These are phyloP conservation scores for Epithele typhae DNA, from an alignment of 768 basidiomycete species.

Conservation along the genomic window DNA sequence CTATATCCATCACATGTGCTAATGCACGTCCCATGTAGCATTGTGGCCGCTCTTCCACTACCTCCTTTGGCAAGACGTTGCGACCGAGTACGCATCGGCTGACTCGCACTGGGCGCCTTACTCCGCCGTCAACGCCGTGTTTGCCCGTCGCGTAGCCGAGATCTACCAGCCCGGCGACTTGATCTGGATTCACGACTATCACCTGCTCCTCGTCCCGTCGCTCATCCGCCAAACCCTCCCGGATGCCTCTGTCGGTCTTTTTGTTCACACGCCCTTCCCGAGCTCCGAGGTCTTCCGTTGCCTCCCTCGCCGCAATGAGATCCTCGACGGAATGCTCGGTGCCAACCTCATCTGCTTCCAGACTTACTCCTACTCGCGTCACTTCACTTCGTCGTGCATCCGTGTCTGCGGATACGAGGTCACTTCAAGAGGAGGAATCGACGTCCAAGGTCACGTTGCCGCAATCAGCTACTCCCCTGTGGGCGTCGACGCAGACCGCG, in stretches of 20 bases:
- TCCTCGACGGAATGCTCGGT: constrained; percentile 96
- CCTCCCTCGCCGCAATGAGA: constrained; percentile 73
- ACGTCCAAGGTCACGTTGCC: constrained; percentile 82
- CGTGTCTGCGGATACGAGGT: constrained; percentile 96
- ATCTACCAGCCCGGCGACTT: constrained; percentile 78
- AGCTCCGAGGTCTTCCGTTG: constrained; percentile 85
- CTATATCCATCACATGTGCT: no score
- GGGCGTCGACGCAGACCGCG: constrained; percentile 90
- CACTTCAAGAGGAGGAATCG: constrained; percentile 56
- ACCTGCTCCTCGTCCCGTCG: constrained; percentile 86
- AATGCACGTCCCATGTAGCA: constrained; percentile 37
- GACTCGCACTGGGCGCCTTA: constrained; percentile 82
- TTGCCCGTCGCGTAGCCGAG: constrained; percentile 69
- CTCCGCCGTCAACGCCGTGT: constrained; percentile 77
- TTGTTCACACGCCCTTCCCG: constrained; percentile 98
- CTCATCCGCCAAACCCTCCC: constrained; percentile 71
- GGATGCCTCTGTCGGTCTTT: constrained; percentile 78
- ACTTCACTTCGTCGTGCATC: constrained; percentile 92
- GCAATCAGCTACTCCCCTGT: constrained; percentile 90
- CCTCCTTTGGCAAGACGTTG: constrained; percentile 95
- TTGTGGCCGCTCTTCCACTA: constrained; percentile 99
- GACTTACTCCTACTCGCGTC: constrained; percentile 92
- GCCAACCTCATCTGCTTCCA: constrained; percentile 92
- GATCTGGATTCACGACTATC: constrained; percentile 95
- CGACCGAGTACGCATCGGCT: constrained; percentile 81